A percentile compares a stretch with the other conserved stretches of the same genome.
These are phyloP conservation scores for Globisporangium sylvaticum DNA, from an alignment of 352 stramenopile species.

Conservation along the genomic window DNA sequence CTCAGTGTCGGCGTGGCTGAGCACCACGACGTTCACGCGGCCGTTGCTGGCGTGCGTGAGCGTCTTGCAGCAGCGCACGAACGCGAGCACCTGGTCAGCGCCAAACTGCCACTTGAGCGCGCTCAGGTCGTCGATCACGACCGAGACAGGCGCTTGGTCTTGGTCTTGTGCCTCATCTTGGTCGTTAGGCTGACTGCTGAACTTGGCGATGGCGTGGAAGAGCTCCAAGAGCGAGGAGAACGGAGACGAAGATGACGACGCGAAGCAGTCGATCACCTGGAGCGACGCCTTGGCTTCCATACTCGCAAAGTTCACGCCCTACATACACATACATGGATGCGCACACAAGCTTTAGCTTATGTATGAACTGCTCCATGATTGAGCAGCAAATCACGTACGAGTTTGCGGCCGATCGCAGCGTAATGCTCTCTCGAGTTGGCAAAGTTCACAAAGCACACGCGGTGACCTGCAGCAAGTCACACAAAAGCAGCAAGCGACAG, in stretches of 20 bases:
- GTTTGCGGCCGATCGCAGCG: slow-evolving; percentile 54
- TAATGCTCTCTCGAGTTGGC: slow-evolving; percentile 56
- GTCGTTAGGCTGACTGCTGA: slow-evolving; percentile 3
- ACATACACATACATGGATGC: background rate
- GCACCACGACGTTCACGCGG: slow-evolving; percentile 46
- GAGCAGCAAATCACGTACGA: slow-evolving; percentile 27
- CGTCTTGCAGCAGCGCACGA: slow-evolving; percentile 63
- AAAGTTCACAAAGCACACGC: slow-evolving; percentile 57
- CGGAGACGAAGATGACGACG: background rate
- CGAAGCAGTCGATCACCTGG: slow-evolving; percentile 34
- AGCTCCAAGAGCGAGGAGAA: slow-evolving; percentile 16
- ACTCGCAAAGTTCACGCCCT: slow-evolving; percentile 53
- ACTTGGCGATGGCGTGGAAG: slow-evolving; percentile 29
- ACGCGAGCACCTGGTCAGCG: slow-evolving; percentile 32
- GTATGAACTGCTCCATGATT: too few relatives aligned
- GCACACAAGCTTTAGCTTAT: background rate
- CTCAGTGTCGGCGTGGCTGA: slow-evolving; percentile 55
- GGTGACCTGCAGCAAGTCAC: slow-evolving; percentile 32
- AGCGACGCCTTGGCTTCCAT: slow-evolving; percentile 34
- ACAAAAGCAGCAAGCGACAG: background rate
- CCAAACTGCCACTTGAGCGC: slow-evolving; percentile 60
- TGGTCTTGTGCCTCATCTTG: background rate
- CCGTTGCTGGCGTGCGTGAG: slow-evolving; percentile 49
- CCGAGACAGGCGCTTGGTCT: slow-evolving; percentile 19
- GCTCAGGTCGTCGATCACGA: slow-evolving; percentile 68